Conservation (phyloP, 2,329 filamentous ascomycete genomes). For the Hawksworthiomyces lignivorus region DNA sequence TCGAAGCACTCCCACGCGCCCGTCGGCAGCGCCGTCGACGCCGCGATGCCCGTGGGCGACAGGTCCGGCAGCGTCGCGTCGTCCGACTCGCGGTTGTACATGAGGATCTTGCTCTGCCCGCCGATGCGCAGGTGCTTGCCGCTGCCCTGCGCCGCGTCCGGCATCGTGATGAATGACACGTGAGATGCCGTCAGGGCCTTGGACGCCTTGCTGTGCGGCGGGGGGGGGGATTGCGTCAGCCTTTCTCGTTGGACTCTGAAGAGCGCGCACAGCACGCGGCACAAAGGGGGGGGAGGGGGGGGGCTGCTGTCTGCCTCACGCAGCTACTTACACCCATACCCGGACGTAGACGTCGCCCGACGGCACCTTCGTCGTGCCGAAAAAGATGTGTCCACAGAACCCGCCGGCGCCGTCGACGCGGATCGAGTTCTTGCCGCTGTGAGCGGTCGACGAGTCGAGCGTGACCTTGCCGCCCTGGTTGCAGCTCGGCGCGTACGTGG, state of each 20-base stretch:
- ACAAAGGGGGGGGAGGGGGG: too few relatives aligned
- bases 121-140: conserved; percentile 56
- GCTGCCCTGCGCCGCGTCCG: conserved; percentile 45
- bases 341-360: conserved; percentile 37
- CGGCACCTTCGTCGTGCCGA: conserved; percentile 49
- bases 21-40: conserved; percentile 43
- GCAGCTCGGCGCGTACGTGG: conserved; percentile 51
- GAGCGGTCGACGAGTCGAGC: conserved; percentile 48
- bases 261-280: too few relatives aligned
- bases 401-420: conserved; percentile 45
- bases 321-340: conserved; percentile 23
- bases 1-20: conserved; percentile 52
- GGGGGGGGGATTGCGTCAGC: too few relatives aligned
- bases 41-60: conserved; percentile 49
- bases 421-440: conserved; percentile 49
- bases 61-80: conserved; percentile 56
- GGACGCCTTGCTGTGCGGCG: conserved; percentile 39
- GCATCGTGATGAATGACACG: conserved; percentile 58
- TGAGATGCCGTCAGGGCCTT: conserved; percentile 51
- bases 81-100: conserved; percentile 58
- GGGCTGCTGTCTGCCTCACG: too few relatives aligned
- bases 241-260: too few relatives aligned
- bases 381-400: conserved; percentile 53
- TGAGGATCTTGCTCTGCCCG: conserved; percentile 52
- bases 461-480: conserved; percentile 50